Evolutionary conservation across 352 stramenopile genomes (phyloP).

Genomic region (Phytophthora sp.): DNA sequence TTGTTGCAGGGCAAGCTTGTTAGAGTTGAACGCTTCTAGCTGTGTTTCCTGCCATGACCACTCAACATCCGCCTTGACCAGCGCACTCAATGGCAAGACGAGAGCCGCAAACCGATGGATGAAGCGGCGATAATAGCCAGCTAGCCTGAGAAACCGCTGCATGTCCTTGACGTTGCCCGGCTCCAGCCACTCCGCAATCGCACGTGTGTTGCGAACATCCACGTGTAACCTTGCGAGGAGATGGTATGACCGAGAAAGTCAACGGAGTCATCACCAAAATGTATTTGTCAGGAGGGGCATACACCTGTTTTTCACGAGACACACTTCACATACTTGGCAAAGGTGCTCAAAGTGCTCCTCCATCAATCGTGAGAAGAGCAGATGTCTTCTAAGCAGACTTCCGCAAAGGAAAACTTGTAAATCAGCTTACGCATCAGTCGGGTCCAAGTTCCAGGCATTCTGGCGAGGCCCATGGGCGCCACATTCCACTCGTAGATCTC

Average conservation of each 20-base stretch:
- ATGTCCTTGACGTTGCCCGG: slow-evolving; percentile 23
- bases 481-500: slow-evolving; percentile 47
- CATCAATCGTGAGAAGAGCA: slow-evolving; percentile 26
- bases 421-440: neutral
- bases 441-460: slow-evolving; percentile 43
- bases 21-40: slow-evolving; percentile 5
- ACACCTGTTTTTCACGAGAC: slow-evolving; percentile 25
- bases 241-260: slow-evolving; percentile 41
- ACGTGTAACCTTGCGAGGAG: slow-evolving; percentile 19
- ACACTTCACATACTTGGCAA: slow-evolving; percentile 23
- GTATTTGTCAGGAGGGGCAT: slow-evolving; percentile 27
- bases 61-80: slow-evolving; percentile 6
- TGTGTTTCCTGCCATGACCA: neutral
- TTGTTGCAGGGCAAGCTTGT: slow-evolving; percentile 36
- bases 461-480: slow-evolving; percentile 37
- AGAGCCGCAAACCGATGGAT: slow-evolving; percentile 27
- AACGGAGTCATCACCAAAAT: neutral
- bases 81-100: slow-evolving; percentile 20
- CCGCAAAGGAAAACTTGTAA: slow-evolving; percentile 16
- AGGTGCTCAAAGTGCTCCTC: slow-evolving; percentile 30
- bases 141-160: slow-evolving; percentile 28
- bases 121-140: slow-evolving; percentile 33
- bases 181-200: slow-evolving; percentile 16
- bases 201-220: slow-evolving; percentile 27
- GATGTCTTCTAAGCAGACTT: slow-evolving; percentile 46